Evolutionary conservation across 2,329 filamentous ascomycete species (phyloP).

Genomic region (Colletotrichum incanum): DNA sequence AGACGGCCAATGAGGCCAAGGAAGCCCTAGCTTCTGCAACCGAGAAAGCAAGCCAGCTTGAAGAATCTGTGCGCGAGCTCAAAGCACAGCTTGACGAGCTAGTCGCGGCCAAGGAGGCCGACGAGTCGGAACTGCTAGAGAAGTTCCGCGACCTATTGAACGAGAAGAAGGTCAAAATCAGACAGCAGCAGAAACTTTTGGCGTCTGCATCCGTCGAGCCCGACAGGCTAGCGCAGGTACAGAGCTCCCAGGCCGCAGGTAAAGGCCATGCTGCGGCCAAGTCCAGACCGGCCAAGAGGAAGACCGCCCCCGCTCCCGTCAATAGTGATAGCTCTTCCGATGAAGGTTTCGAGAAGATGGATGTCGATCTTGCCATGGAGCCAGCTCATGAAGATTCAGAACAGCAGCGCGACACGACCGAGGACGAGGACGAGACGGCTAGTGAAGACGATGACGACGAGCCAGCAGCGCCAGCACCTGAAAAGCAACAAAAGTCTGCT

Average conservation of each 20-base stretch:
- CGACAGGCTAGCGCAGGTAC: constrained; percentile 44
- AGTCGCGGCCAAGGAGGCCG: constrained; percentile 74
- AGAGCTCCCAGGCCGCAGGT: constrained; percentile 46
- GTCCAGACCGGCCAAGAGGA: constrained; percentile 67
- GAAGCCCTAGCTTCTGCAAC: constrained; percentile 60
- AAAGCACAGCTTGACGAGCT: constrained; percentile 77
- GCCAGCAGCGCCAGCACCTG: constrained; percentile 50
- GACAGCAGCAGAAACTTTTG: constrained; percentile 79
- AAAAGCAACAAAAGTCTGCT: constrained; percentile 11
- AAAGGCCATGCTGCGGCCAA: constrained; percentile 49
- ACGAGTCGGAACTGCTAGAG: constrained; percentile 77
- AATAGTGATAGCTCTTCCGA: constrained; percentile 59
- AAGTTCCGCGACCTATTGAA: constrained; percentile 82
- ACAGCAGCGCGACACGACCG: constrained; percentile 56
- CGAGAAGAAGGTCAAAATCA: constrained; percentile 85
- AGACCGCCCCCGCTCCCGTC: constrained; percentile 56
- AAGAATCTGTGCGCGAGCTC: constrained; percentile 71
- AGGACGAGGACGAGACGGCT: constrained; percentile 56
- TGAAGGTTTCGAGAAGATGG: constrained; percentile 67
- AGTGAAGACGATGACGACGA: constrained; percentile 60
- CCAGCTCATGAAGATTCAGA: constrained; percentile 50
- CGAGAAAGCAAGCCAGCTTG: constrained; percentile 62
- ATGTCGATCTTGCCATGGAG: constrained; percentile 58
- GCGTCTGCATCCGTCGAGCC: constrained; percentile 60
- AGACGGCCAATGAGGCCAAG: constrained; percentile 62